Evolutionary conservation across 192 early-diverging fungal genomes (phyloP), one percentile per base, ranked within the genome.

Genomic region (Lunasporangiospora selenospora): DNA sequence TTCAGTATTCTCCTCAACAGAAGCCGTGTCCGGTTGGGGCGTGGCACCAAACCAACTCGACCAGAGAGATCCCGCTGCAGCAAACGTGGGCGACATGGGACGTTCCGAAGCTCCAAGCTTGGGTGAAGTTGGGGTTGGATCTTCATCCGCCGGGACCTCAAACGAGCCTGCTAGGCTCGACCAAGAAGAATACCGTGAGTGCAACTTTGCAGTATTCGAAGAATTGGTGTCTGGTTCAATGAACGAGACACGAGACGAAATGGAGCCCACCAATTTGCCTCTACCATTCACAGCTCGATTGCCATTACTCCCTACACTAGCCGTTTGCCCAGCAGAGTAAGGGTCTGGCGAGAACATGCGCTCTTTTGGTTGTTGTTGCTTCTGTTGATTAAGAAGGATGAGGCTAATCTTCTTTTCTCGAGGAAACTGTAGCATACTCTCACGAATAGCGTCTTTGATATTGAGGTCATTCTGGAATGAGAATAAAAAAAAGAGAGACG

Each of bases 361-460:
- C 33, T 73, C 69, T 43, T 63, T 73, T 34, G 16, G 27, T 49
- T 57, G 56, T 15, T 64, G 55, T 5, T 57, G 52, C 21, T 50
- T 11, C 39, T 77, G 65, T 18, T 69, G 63, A 13, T 78, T 81
- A 43, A 76, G 77, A 8, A 75, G 42, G 19, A 82, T 57, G 3
- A 79, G 47, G 15, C 62, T 66, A 1, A 64, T 32, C 37, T 77
- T 75, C 42, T 76, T 76, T 34, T 77, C 75, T 9, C 62, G 57
- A 5, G 75, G 49, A 4, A 82, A 51, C 30, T 79, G 65, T 46
- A 69, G 76, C 49, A 77, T 59, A 16, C 64, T 75, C 13, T 69
- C 70, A 32, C 75, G 61, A 4, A 77, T 51, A 9, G 26, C 54
- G 18, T 77, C 70, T 42, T 79, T 82, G 60, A 78, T 83, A 30